Evolutionary conservation across 208 protist genomes (phyloP).

Genomic region (Leishmania tarentolae): DNA sequence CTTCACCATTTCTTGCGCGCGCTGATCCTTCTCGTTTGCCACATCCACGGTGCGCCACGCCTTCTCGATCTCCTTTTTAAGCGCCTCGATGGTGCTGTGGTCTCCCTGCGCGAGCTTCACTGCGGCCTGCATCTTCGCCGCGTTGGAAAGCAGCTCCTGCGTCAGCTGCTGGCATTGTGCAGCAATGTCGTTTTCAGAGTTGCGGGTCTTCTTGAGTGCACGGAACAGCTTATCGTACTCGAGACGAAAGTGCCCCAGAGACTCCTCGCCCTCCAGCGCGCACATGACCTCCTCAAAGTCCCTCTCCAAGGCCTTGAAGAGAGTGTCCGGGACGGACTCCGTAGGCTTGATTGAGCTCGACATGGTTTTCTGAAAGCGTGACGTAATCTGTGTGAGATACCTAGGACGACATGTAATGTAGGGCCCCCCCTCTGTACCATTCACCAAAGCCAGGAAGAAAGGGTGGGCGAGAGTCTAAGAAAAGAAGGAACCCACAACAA

Average conservation of each 20-base stretch:
- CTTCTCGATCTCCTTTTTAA: conserved; percentile 98
- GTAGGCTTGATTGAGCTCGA: conserved; percentile 48
- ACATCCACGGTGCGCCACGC: conserved; percentile 98
- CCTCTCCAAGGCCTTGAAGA: conserved; percentile 91
- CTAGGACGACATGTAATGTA: background rate
- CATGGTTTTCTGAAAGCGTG: conserved; percentile 10
- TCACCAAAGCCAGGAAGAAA: background rate
- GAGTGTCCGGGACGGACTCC: conserved; percentile 56
- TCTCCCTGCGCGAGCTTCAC: conserved; percentile 97
- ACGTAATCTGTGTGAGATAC: background rate
- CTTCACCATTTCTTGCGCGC: conserved; percentile 96
- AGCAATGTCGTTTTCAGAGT: conserved; percentile 97
- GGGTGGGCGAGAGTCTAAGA: background rate
- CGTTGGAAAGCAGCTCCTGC: conserved; percentile 96
- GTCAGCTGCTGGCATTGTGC: conserved; percentile 95
- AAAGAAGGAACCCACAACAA: background rate
- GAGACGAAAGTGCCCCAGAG: conserved; percentile 93
- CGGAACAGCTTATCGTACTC: conserved; percentile 98
- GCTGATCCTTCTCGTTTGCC: conserved; percentile 96
- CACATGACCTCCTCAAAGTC: conserved; percentile 95
- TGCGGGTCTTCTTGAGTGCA: conserved; percentile 96
- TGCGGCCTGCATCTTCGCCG: conserved; percentile 97
- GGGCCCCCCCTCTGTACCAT: background rate
- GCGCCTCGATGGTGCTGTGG: conserved; percentile 95
- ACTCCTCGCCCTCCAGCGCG: conserved; percentile 93